Evolutionary conservation across 768 basidiomycete genomes (phyloP).

Genomic region (Hygrophorus russula): DNA sequence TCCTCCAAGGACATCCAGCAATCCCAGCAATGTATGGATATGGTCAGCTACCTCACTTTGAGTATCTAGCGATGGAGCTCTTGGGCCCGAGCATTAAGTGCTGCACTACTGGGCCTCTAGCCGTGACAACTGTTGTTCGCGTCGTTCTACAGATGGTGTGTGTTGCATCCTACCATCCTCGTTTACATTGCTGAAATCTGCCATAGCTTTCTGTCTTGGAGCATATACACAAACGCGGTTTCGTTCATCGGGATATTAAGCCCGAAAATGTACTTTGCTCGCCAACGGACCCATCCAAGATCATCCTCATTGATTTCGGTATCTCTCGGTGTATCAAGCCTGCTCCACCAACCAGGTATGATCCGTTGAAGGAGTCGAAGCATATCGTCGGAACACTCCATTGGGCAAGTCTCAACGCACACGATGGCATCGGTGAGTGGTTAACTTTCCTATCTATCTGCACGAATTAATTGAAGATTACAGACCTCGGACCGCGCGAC

Average conservation of each 20-base stretch:
- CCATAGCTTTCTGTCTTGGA: constrained; percentile 7
- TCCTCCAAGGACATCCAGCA: neutral
- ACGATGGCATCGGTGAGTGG: constrained; percentile 1
- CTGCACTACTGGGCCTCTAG: constrained; percentile 3
- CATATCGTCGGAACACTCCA: constrained; percentile 3
- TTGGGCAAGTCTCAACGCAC: constrained; percentile 2
- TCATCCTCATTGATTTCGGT: constrained; percentile 9
- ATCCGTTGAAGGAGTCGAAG: neutral
- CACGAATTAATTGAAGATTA: constrained; percentile 4
- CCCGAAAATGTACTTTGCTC: constrained; percentile 8
- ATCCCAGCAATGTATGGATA: neutral
- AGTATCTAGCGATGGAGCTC: constrained; percentile 4
- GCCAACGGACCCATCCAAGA: constrained; percentile 2
- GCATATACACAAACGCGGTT: constrained; percentile 5
- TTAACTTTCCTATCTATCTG: neutral
- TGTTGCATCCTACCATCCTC: neutral
- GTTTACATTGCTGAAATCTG: constrained; percentile 1
- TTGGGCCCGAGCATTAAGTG: constrained; percentile 2
- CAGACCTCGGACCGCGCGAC: constrained; percentile 9
- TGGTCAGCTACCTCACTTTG: neutral
- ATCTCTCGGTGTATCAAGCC: constrained; percentile 2
- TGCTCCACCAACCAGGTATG: neutral
- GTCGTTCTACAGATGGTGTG: constrained; percentile 2
- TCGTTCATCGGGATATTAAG: constrained; percentile 14
- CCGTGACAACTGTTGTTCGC: neutral